phyloP scores from a whole-genome alignment of 108 stramenopile species.

The Pseudonitzschia multiseries region DNA sequence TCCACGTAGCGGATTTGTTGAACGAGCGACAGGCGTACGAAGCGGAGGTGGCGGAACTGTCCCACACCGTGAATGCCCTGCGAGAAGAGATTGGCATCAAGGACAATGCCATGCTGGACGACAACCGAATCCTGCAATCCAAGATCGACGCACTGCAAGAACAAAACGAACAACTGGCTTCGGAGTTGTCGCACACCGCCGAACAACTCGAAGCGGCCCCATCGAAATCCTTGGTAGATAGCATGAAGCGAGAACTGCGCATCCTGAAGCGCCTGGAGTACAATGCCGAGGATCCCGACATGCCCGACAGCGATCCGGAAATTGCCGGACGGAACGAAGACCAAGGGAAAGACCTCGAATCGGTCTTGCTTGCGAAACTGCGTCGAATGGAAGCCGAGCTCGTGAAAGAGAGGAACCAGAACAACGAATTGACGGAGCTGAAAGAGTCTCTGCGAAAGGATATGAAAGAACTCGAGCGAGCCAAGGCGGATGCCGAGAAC shows the following conservation, averaged over 20 bases:
- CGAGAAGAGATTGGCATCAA: slow-evolving; percentile 70
- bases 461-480: slow-evolving; percentile 48
- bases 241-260: slow-evolving; percentile 82
- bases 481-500: slow-evolving; percentile 61
- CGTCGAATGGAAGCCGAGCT: slow-evolving; percentile 83
- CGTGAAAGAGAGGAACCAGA: slow-evolving; percentile 69
- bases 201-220: slow-evolving; percentile 68
- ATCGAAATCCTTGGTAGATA: slow-evolving; percentile 64
- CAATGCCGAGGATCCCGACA: slow-evolving; percentile 79
- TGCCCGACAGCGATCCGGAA: slow-evolving; percentile 67
- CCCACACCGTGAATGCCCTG: slow-evolving; percentile 68
- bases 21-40: slow-evolving; percentile 86
- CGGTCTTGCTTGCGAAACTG: slow-evolving; percentile 77
- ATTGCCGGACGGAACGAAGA: slow-evolving; percentile 54
- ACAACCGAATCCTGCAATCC: slow-evolving; percentile 37
- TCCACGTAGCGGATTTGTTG: slow-evolving; percentile 62
- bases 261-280: slow-evolving; percentile 86
- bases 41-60: slow-evolving; percentile 75
- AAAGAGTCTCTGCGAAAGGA: slow-evolving; percentile 39
- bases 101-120: slow-evolving; percentile 54
- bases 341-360: slow-evolving; percentile 64
- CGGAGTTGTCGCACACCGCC: slow-evolving; percentile 49
- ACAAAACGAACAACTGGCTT: slow-evolving; percentile 42
- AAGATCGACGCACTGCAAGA: slow-evolving; percentile 61
- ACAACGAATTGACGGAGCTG: slow-evolving; percentile 44